These are phyloP conservation scores for Trametes gibbosa DNA, from an alignment of 768 basidiomycete species.

Conservation along the genomic window DNA sequence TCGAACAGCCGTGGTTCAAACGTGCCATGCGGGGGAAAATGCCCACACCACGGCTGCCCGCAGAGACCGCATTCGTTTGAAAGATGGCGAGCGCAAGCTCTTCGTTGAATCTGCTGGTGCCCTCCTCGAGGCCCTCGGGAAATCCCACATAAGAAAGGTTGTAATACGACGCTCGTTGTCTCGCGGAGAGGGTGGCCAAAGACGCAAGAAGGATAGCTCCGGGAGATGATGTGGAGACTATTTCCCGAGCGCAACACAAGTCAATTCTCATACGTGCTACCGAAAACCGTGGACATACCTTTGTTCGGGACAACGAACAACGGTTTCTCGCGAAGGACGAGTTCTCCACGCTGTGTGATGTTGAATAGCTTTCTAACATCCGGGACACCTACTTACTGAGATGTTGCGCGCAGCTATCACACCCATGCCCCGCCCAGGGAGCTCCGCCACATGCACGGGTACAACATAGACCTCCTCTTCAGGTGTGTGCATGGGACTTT, in stretches of 20 bases:
- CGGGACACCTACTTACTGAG: conserved; percentile 33
- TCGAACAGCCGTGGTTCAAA: conserved; percentile 66
- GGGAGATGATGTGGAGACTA: conserved; percentile 48
- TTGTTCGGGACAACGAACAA: conserved; percentile 49
- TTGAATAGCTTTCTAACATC: not conserved
- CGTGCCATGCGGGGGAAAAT: conserved; percentile 69
- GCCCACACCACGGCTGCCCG: conserved; percentile 46
- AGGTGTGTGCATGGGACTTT: not conserved
- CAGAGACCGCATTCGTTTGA: conserved; percentile 62
- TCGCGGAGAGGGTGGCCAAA: conserved; percentile 33
- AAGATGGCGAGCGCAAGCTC: conserved; percentile 62
- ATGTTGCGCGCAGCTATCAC: conserved; percentile 52
- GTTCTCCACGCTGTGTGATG: conserved; percentile 52
- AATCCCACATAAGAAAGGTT: conserved; percentile 58
- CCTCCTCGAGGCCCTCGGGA: conserved; percentile 38
- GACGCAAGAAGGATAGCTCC: conserved; percentile 38
- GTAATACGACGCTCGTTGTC: conserved; percentile 42
- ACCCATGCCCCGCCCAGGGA: conserved; percentile 57
- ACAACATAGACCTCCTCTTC: not conserved
- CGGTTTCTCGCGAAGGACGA: conserved; percentile 53
- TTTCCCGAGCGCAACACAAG: no score
- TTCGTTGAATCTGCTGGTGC: conserved; percentile 31
- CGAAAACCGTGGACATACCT: conserved; percentile 36
- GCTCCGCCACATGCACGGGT: conserved; percentile 41
- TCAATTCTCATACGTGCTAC: no score